These are phyloP conservation scores for Phaeosphaeria sp. DNA, from an alignment of 2,329 filamentous ascomycete genomes.

Conservation along the genomic window DNA sequence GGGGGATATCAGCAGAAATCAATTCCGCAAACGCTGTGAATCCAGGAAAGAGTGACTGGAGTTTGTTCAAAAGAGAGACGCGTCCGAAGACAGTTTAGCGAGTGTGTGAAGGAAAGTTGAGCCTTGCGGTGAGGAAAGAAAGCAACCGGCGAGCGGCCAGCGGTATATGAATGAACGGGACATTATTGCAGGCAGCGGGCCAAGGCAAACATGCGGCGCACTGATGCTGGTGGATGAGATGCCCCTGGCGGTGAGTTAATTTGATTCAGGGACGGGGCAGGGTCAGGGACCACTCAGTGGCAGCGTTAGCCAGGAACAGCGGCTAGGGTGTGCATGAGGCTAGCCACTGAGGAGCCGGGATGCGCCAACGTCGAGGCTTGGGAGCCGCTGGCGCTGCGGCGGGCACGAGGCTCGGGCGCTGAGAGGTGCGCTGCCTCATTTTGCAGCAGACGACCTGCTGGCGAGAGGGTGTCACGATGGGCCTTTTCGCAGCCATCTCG, in stretches of 20 bases:
- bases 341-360: constrained; percentile 29
- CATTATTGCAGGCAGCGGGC: constrained; percentile 37
- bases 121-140: constrained; percentile 44
- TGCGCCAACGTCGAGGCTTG: constrained; percentile 15
- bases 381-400: constrained; percentile 39
- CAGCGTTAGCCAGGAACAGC: constrained; percentile 32
- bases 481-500: neutral
- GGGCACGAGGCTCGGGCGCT: constrained; percentile 73
- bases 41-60: constrained; percentile 49
- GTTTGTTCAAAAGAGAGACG: constrained; percentile 42
- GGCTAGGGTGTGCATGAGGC: constrained; percentile 20
- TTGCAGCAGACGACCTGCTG: neutral
- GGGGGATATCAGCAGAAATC: constrained; percentile 37
- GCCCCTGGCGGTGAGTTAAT: constrained; percentile 45
- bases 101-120: constrained; percentile 43
- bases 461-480: constrained; percentile 10
- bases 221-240: constrained; percentile 21
- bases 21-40: constrained; percentile 35
- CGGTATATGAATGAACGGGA: constrained; percentile 43
- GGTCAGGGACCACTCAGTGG: constrained; percentile 35
- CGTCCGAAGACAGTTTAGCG: constrained; percentile 44
- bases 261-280: constrained; percentile 38
- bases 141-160: constrained; percentile 14
- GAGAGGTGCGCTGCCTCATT: constrained; percentile 18
- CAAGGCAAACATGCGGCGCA: constrained; percentile 32